Evolutionary conservation across 2,329 filamentous ascomycete genomes (phyloP).

Genomic region (Didymella segeticola): DNA sequence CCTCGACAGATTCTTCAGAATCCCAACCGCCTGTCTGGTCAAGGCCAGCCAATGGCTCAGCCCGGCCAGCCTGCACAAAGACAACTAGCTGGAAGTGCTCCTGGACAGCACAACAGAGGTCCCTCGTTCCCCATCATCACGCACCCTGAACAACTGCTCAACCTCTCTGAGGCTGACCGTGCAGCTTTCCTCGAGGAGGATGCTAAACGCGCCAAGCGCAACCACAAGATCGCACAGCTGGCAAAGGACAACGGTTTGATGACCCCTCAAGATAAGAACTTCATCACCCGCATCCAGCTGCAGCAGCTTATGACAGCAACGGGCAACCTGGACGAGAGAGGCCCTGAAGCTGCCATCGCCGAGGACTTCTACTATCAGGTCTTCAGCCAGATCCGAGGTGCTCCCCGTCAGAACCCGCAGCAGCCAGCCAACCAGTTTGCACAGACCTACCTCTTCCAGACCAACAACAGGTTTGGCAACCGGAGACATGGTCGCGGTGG

Average conservation of each 20-base stretch:
- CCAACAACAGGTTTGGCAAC: constrained; percentile 80
- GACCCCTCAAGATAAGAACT: constrained; percentile 99
- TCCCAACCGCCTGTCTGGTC: constrained; percentile 66
- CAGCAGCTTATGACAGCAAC: constrained; percentile 95
- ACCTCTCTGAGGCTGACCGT: constrained; percentile 84
- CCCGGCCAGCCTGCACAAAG: constrained; percentile 36
- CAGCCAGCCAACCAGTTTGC: constrained; percentile 96
- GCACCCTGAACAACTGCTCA: constrained; percentile 75
- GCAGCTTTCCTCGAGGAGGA: constrained; percentile 86
- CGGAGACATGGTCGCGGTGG: constrained; percentile 80
- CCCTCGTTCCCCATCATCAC: constrained; percentile 64
- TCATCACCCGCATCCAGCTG: constrained; percentile 96
- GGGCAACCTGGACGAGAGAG: constrained; percentile 81
- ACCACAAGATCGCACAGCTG: constrained; percentile 95
- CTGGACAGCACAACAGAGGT: constrained; percentile 49
- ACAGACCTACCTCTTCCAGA: constrained; percentile 96
- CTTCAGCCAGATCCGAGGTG: constrained; percentile 90
- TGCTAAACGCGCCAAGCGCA: constrained; percentile 92
- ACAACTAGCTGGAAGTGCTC: constrained; percentile 32
- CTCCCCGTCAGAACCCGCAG: constrained; percentile 86
- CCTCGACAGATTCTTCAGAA: constrained; percentile 83
- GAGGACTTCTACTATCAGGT: constrained; percentile 99
- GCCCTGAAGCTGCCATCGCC: constrained; percentile 78
- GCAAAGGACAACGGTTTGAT: constrained; percentile 96
- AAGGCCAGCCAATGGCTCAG: constrained; percentile 49